These are phyloP conservation scores for Calonectria naviculata DNA, from an alignment of 2,329 filamentous ascomycete genomes.

Conservation along the genomic window DNA sequence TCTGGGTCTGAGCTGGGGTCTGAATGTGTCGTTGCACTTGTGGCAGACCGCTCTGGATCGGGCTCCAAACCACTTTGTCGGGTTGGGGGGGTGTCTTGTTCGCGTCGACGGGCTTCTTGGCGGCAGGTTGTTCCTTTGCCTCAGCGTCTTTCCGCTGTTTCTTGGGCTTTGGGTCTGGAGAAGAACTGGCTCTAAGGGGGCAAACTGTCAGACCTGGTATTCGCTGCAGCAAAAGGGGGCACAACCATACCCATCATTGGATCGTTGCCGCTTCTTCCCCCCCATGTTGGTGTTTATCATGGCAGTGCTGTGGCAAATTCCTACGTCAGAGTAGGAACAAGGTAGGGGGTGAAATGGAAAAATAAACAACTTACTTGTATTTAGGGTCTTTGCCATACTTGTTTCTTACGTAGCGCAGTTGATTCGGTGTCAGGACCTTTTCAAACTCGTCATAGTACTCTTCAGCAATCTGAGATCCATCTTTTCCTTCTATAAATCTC, in stretches of 20 bases:
- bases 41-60: not conserved
- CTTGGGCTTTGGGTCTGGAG: not conserved
- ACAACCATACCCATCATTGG: constrained; percentile 4
- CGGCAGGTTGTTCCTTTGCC: not conserved
- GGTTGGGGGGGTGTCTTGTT: not conserved
- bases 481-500: constrained; percentile 39
- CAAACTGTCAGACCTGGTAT: not conserved
- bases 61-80: not conserved
- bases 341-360: not conserved
- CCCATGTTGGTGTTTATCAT: constrained; percentile 21
- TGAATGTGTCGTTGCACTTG: not conserved
- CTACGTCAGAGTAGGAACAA: not conserved
- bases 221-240: not conserved
- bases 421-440: constrained; percentile 45
- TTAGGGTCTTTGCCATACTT: constrained; percentile 54
- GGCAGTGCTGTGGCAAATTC: constrained; percentile 20
- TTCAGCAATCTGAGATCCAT: constrained; percentile 37
- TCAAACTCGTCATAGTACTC: constrained; percentile 43
- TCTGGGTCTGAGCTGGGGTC: not conserved
- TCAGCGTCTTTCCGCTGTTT: not conserved
- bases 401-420: constrained; percentile 53
- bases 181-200: not conserved
- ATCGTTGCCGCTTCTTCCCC: constrained; percentile 11
- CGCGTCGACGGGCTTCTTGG: not conserved
- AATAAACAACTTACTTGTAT: constrained; percentile 46